These are phyloP conservation scores for Anthracocystis walkeri DNA, from an alignment of 1,284 basidiomycete species.

Conservation along the genomic window DNA sequence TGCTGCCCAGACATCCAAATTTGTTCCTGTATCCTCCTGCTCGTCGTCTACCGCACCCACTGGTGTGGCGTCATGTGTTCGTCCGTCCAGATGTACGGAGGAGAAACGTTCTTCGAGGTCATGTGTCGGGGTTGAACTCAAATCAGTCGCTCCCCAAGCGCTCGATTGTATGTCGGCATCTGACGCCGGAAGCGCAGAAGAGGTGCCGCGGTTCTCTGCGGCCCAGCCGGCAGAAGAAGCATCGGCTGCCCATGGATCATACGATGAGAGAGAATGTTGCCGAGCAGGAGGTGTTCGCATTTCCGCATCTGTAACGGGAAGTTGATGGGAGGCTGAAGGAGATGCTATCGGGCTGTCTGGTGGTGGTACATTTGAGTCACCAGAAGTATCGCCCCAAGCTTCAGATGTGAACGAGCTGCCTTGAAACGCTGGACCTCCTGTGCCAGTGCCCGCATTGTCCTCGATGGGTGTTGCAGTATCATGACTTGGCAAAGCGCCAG, in stretches of 20 bases:
- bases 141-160: constrained; percentile 16
- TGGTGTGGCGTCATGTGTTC: neutral
- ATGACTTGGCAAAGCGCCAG: neutral
- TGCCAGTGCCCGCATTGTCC: neutral
- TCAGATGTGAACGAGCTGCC: neutral
- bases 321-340: neutral
- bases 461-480: neutral
- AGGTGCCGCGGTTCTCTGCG: neutral
- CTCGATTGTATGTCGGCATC: constrained; percentile 5
- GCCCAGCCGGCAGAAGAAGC: constrained; percentile 21
- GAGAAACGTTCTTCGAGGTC: constrained; percentile 10
- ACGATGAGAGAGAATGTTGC: constrained; percentile 18
- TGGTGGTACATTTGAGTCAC: neutral
- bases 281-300: neutral
- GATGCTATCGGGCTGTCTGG: neutral
- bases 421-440: neutral
- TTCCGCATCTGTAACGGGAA: neutral
- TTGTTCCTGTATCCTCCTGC: constrained; percentile 1
- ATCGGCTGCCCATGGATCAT: constrained; percentile 32
- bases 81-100: neutral
- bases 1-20: constrained; percentile 35
- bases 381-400: constrained; percentile 10
- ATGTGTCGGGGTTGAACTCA: neutral
- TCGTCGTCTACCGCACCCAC: neutral
- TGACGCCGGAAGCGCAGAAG: constrained; percentile 1